Evolutionary conservation across 2,329 filamentous ascomycete genomes (phyloP), one percentile per base, ranked within the genome.

Genomic region (Pseudocercospora macadamiae): DNA sequence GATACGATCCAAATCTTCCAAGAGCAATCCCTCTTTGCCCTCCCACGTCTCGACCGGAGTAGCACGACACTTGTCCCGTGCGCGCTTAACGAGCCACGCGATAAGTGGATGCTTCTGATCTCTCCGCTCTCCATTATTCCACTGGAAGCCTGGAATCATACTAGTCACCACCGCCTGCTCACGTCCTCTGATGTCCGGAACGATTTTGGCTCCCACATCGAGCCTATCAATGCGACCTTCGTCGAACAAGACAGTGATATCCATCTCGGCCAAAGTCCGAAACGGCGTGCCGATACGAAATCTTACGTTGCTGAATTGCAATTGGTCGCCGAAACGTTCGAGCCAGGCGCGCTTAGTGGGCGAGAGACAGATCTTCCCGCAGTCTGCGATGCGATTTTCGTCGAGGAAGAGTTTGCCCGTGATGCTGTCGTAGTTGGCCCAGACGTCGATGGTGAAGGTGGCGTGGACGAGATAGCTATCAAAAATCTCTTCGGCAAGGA

Each of bases 371-470:
- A 64, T 1, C 42, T 52, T 47, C 23, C 64, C 62, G 49, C 59
- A 62, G 23, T 44, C 44, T 2, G 30, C 21, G 9, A 63, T 2
- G 16, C 60, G 59, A 9, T 30, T 21, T 5, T 49, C 21, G 3
- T 60, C 42, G 14, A 10, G 18, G 51, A 54, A 65, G 44, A 60
- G 60, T 1, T 51, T 12, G 7, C 51, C 32, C n/a, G 9, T 18
- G 12, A 2, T 16, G 3, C 45, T 34, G 30, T 65, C 63, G 63
- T 66, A 65, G 42, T 66, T 65, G 34, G 54, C 39, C 64, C 64
- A 66, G 59, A 65, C 23, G 12, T 49, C 54, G n/a, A 56, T 49
- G 12, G 18, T 28, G 53, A 66, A 28, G 16, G 59, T 60, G 36
- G 47, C 52, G 21, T 51, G 34, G 6, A 37, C 12, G 21, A 65